A percentile compares a stretch with the other conserved stretches of the same genome.
Evolutionary conservation across 2,329 filamentous ascomycete species (phyloP).

Genomic region (Gremmenia infestans): DNA sequence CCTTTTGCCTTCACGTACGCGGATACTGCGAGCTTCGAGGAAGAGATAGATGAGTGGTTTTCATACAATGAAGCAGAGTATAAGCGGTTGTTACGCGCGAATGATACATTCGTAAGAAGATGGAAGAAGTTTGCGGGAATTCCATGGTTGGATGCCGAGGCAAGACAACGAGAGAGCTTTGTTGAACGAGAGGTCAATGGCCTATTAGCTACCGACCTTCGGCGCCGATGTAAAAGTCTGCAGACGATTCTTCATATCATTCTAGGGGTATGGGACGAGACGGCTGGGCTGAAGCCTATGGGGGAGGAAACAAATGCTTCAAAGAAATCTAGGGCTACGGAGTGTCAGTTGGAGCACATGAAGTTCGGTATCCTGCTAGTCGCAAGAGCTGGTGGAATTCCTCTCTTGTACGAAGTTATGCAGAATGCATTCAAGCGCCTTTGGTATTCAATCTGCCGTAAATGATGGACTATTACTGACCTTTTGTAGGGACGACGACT

Average conservation of each 20-base stretch:
- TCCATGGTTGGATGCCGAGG: constrained; percentile 63
- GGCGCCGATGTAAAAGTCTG: constrained; percentile 48
- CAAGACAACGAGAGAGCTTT: constrained; percentile 52
- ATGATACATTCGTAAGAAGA: constrained; percentile 69
- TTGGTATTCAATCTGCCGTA: constrained; percentile 28
- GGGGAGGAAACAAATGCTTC: constrained; percentile 39
- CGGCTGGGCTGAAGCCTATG: constrained; percentile 44
- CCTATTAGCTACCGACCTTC: constrained; percentile 42
- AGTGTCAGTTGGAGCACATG: constrained; percentile 55
- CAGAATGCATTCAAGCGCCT: constrained; percentile 27
- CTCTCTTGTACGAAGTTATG: constrained; percentile 27
- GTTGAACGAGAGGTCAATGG: constrained; percentile 47
- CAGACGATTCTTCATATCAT: constrained; percentile 57
- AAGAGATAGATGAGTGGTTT: constrained; percentile 98
- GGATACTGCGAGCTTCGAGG: constrained; percentile 68
- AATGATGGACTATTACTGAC: constrained; percentile 5
- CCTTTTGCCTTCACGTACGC: constrained; percentile 84
- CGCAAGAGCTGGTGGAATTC: constrained; percentile 40
- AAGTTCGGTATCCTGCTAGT: constrained; percentile 49
- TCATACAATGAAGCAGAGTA: constrained; percentile 84
- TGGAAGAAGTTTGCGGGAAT: constrained; percentile 55
- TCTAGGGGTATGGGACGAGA: constrained; percentile 66
- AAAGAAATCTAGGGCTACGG: constrained; percentile 45
- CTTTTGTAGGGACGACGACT: constrained; percentile 31
- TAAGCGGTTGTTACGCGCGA: constrained; percentile 69